A percentile compares a stretch with the other conserved stretches of the same genome.
These are phyloP conservation scores for Aspergillus mulundensis DNA, from an alignment of 495 filamentous ascomycete species.

Conservation along the genomic window DNA sequence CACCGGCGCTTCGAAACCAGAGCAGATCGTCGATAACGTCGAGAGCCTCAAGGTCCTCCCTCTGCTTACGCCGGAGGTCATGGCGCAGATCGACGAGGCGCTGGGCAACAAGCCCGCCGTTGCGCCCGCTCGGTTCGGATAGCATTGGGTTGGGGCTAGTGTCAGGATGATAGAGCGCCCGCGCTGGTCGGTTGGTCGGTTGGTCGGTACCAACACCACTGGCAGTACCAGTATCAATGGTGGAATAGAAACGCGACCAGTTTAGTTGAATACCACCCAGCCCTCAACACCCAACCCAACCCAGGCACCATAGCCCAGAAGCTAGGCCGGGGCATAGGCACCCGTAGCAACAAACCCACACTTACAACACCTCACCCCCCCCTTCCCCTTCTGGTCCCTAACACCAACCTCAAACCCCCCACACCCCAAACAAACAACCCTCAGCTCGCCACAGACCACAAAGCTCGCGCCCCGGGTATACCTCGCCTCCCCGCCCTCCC, in stretches of 20 bases:
- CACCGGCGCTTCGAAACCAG: constrained; percentile 66
- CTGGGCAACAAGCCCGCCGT: constrained; percentile 59
- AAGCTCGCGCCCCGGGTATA: constrained; percentile 32
- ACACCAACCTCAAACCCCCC: constrained; percentile 16
- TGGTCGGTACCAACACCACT: too few species aligned
- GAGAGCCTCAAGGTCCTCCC: constrained; percentile 57
- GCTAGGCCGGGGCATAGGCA: too few species aligned
- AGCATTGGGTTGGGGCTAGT: too few species aligned
- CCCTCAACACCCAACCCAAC: too few species aligned
- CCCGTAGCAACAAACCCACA: too few species aligned
- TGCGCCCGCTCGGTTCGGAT: constrained; percentile 16
- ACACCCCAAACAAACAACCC: constrained; percentile 31
- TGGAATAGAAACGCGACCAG: too few species aligned
- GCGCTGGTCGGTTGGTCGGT: too few species aligned
- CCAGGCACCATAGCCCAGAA: too few species aligned
- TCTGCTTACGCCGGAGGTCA: constrained; percentile 60
- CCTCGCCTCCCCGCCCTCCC: constrained; percentile 22
- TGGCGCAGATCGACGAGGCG: constrained; percentile 66
- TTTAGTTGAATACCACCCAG: too few species aligned
- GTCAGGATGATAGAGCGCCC: too few species aligned
- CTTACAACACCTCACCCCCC: too few species aligned
- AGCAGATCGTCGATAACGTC: constrained; percentile 72
- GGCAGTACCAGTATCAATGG: too few species aligned
- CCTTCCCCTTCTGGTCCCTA: constrained; percentile 4
- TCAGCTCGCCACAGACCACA: constrained; percentile 16